Evolutionary conservation across 2,329 filamentous ascomycete genomes (phyloP).

Genomic region (Pestalotiopsis sp.): DNA sequence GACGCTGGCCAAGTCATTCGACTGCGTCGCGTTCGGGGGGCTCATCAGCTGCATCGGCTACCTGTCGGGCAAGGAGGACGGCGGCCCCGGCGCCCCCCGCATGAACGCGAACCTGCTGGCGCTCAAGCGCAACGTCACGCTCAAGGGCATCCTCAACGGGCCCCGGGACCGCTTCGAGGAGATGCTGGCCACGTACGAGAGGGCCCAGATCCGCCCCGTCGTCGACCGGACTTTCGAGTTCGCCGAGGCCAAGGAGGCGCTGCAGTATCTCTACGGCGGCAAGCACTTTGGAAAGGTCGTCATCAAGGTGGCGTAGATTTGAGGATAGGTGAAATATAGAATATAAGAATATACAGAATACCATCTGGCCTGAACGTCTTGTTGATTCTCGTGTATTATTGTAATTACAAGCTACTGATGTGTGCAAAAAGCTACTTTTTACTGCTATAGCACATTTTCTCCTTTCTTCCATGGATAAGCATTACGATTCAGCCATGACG

Average conservation of each 20-base stretch:
- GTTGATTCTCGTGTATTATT: background rate
- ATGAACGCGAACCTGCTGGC: conserved; percentile 57
- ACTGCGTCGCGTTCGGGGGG: conserved; percentile 56
- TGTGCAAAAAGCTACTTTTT: too few species aligned
- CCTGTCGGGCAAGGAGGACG: conserved; percentile 50
- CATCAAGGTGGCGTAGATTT: conserved; percentile 38
- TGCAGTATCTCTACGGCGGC: conserved; percentile 53
- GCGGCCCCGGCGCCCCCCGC: conserved; percentile 25
- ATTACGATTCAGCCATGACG: conserved; percentile 19
- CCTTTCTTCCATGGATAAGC: background rate
- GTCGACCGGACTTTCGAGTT: conserved; percentile 51
- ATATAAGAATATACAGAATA: background rate
- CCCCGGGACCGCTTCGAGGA: conserved; percentile 60
- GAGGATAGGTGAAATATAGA: background rate
- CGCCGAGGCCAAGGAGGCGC: conserved; percentile 49
- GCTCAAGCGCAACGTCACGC: conserved; percentile 36
- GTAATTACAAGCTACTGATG: too few species aligned
- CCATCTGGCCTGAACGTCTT: too few species aligned
- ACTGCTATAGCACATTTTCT: background rate
- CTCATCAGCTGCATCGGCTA: conserved; percentile 49
- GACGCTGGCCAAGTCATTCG: conserved; percentile 55
- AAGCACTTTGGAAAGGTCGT: conserved; percentile 62
- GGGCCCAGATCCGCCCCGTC: conserved; percentile 42
- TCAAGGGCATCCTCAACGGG: conserved; percentile 58
- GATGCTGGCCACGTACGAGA: conserved; percentile 50